phyloP scores from a whole-genome alignment of 1,284 basidiomycete species.

The Hypsizygus ulmarius region DNA sequence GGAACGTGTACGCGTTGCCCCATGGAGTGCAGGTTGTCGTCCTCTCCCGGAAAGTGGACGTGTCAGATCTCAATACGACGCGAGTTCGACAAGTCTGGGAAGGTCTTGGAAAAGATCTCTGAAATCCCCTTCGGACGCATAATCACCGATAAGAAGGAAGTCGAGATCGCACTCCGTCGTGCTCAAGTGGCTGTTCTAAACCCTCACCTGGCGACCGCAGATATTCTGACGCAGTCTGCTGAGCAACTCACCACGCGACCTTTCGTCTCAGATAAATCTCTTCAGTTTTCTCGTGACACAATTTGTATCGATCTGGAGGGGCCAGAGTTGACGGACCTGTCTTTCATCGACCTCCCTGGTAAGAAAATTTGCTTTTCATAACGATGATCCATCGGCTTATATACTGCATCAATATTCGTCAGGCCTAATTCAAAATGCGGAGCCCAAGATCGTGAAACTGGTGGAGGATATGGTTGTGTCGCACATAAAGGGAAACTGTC shows the following conservation, averaged over 20 bases:
- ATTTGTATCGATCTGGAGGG: constrained; percentile 45
- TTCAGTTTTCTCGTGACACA: constrained; percentile 41
- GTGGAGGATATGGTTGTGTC: constrained; percentile 36
- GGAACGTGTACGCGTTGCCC: constrained; percentile 45
- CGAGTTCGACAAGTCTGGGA: constrained; percentile 29
- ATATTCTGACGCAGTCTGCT: constrained; percentile 25
- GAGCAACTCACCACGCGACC: constrained; percentile 20
- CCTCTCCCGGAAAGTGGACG: constrained; percentile 29
- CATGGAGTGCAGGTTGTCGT: constrained; percentile 39
- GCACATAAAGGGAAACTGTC: constrained; percentile 36
- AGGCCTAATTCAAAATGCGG: constrained; percentile 35
- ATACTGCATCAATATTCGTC: background rate
- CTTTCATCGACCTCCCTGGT: constrained; percentile 48
- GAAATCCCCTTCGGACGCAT: constrained; percentile 36
- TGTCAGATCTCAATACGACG: constrained; percentile 37
- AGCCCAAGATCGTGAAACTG: constrained; percentile 30
- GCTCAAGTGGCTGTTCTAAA: constrained; percentile 46
- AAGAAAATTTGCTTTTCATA: background rate
- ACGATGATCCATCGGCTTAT: background rate
- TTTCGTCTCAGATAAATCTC: constrained; percentile 4
- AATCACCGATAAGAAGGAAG: constrained; percentile 33
- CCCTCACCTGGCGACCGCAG: constrained; percentile 23
- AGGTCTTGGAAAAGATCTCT: constrained; percentile 24
- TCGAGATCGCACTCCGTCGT: constrained; percentile 40
- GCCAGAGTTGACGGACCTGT: constrained; percentile 41